Evolutionary conservation across 495 filamentous ascomycete species (phyloP).

Genomic region (Neurospora sp.): DNA sequence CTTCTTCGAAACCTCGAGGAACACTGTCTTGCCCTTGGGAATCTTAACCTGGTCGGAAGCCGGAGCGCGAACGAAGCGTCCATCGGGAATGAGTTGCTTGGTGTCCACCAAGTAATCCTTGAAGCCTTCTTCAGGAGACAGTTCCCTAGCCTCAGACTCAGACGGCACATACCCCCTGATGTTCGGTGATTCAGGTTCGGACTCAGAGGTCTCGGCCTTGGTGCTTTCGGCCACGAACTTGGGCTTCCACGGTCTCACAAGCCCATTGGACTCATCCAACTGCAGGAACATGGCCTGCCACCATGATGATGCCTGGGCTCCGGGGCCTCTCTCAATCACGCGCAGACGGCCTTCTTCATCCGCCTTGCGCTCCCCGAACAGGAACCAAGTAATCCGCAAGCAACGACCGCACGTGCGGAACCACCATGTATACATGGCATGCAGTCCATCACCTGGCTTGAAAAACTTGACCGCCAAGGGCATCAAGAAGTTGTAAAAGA

Average conservation of each 20-base stretch:
- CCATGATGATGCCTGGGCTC: constrained; percentile 16
- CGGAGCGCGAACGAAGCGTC: constrained; percentile 81
- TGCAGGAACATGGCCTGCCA: constrained; percentile 29
- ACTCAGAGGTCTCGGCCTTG: constrained; percentile 17
- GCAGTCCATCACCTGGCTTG: constrained; percentile 73
- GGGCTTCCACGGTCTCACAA: constrained; percentile 34
- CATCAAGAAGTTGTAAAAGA: constrained; percentile 95
- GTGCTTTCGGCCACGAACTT: constrained; percentile 26
- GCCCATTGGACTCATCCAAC: constrained; percentile 14
- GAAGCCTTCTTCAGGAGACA: background rate
- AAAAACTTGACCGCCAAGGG: constrained; percentile 72
- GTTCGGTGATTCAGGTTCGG: constrained; percentile 14
- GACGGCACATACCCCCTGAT: background rate
- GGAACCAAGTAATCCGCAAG: constrained; percentile 78
- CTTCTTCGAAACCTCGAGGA: constrained; percentile 67
- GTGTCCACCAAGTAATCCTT: constrained; percentile 34
- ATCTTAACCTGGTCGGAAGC: constrained; percentile 90
- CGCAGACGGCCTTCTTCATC: constrained; percentile 68
- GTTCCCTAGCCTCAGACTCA: background rate
- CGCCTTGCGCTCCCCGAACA: constrained; percentile 69
- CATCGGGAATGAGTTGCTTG: constrained; percentile 46
- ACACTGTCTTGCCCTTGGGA: constrained; percentile 70
- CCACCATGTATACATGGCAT: constrained; percentile 90
- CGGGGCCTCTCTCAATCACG: constrained; percentile 16
- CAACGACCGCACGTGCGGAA: constrained; percentile 76